Evolutionary conservation across 2,329 filamentous ascomycete genomes (phyloP), one percentile per base, ranked within the genome.

Genomic region (Talaromyces rugulosus): DNA sequence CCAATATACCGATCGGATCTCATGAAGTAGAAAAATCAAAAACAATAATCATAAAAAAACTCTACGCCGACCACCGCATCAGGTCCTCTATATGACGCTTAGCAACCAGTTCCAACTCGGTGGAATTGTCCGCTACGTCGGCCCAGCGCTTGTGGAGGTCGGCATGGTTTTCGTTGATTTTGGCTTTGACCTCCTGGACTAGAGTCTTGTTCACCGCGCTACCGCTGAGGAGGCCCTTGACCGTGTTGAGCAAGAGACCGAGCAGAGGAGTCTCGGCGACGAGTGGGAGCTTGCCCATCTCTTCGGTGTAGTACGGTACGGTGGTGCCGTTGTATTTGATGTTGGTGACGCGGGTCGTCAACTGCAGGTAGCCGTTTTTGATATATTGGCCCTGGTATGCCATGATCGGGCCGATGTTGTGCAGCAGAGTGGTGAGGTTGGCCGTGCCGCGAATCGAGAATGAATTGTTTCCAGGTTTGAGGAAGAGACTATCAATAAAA

Each of bases 401-500:
- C 7, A 76, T 65, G 4, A 75, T 63, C 0, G 60, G 53, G 4
- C 60, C 51, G 5, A 76, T 62, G 47, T 76, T 69, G 1, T 65
- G 54, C 59, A 72, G 33, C 5, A 81, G 64, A 0, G 73, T 69
- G 1, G 66, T 68, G 50, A 85, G 76, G 65, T 87, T 77, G 54
- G 84, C 72, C 8, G 70, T 76, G 27, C 78, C 79, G 40, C 75
- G 77, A 68, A 87, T 78, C 1, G 80, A 77, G 57, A 81, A 71
- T 1, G 69, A 75, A 69, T 86, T 84, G 65, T 78, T 75, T 28
- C 85, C 85, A 0, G 85, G 85, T n/a, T 69, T 73, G 28, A 87
- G 73, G 8, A 78, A 73, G 36, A 87, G 73, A 66, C 85, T 72
- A 40, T 77, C 71, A 31, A 87, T 73, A 0, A 81, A 78, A 2